Conservation (phyloP, 345 rosid genomes). For the Iberis pinnata region DNA sequence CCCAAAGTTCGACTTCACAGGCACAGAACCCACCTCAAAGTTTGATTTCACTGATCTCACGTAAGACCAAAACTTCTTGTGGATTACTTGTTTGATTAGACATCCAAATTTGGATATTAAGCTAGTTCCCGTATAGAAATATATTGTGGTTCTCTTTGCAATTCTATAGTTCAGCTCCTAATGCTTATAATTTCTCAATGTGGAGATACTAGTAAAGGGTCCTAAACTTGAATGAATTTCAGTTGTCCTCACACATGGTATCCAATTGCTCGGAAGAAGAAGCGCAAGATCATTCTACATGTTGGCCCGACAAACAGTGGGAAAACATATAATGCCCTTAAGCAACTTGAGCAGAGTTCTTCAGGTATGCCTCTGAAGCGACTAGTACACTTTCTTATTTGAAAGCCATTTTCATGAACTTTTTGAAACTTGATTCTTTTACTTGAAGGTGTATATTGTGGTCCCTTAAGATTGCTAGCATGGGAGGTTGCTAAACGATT, state of each 20-base stretch:
- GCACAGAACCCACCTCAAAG: conserved; percentile 26
- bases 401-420: conserved; percentile 2
- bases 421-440: conserved; percentile 3
- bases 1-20: conserved; percentile 54
- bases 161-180: not conserved
- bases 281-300: conserved; percentile 72
- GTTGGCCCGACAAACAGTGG: conserved; percentile 97
- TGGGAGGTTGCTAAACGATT: conserved; percentile 89
- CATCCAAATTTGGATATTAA: not conserved
- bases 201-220: not conserved
- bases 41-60: conserved; percentile 77
- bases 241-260: conserved; percentile 90
- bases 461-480: conserved; percentile 90
- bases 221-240: conserved; percentile 18
- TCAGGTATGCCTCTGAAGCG: conserved; percentile 49
- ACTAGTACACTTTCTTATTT: not conserved
- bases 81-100: not conserved
- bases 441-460: conserved; percentile 79
- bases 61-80: conserved; percentile 34
- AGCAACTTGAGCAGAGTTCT: conserved; percentile 61
- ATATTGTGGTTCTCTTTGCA: not conserved
- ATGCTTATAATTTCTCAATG: not conserved
- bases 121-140: not conserved
- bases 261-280: conserved; percentile 69
- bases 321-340: conserved; percentile 74